Base-by-base conservation (phyloP, 208 protist genomes). In the Polymyxa betae region DNA sequence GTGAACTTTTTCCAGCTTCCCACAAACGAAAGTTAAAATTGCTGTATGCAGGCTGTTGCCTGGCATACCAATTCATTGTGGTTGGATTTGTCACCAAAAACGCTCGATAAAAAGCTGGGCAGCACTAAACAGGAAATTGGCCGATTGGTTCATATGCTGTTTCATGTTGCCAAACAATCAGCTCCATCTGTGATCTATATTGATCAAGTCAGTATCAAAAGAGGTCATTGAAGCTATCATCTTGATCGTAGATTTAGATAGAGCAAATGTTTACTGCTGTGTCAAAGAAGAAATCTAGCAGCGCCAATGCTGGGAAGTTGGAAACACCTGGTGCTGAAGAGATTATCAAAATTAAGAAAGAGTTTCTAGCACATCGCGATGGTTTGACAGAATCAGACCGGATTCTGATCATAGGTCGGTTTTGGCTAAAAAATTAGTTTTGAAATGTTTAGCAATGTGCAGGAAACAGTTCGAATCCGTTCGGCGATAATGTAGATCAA, bases 331-430 rank as follows among this genome's bases (percentile, higher is more conserved):
- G 72, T 16, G 72, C 35, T n/a, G 72, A 82, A 16, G 72, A 82
- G 40, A 45, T 82, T 5, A 5, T 45, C 35, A 82, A n/a, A 43
- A 5, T 82, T 5, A 82, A 82, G n/a, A 82, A 82, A n/a, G 72
- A 82, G 35, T 35, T 82, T 5, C n/a, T 82, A 20, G 72, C 72
- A 82, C 72, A 82, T 82, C 72, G 72, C 72, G 72, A 82, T 82
- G n/a, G 35, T 20, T 43, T 82, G 35, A 82, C 72, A 40, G 72
- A 35, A 82, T 38, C n/a, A 5, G 72, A 82, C n/a, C 72, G 72
- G n/a, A n/a, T 82, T 82, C 5, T 82, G 16, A 82, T 82, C 72
- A 82, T 82, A 5, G 72, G 72, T 82, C 5, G 16, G 72, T 29
- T 29, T 60, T 24, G 24, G 49, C 24, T 60, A 24, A 60, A 60